Evolutionary conservation across 2,329 filamentous ascomycete species (phyloP).

Genomic region (Colletotrichum sp.): DNA sequence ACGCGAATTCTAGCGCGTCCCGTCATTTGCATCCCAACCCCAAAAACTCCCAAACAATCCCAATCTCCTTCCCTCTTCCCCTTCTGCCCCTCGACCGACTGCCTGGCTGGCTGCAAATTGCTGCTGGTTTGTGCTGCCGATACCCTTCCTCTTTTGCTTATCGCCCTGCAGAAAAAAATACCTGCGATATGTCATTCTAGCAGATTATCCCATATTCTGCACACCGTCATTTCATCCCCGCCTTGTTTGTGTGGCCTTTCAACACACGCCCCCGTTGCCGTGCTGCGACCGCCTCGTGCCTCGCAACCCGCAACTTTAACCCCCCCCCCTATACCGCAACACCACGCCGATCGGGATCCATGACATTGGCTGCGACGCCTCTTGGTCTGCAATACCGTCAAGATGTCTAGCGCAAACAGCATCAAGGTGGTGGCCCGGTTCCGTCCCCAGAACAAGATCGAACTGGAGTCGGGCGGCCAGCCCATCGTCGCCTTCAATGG

Average conservation of each 20-base stretch:
- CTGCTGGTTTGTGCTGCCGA: constrained; percentile 18
- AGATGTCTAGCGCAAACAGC: constrained; percentile 64
- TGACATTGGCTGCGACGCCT: constrained; percentile 14
- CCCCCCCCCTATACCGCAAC: neutral
- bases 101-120: constrained; percentile 14
- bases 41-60: constrained; percentile 3
- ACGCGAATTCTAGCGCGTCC: constrained; percentile 22
- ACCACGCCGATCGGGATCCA: constrained; percentile 7
- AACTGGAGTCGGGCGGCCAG: constrained; percentile 87
- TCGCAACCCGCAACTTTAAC: constrained; percentile 3
- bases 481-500: constrained; percentile 89
- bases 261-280: constrained; percentile 14
- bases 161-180: constrained; percentile 3
- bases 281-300: constrained; percentile 18
- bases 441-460: constrained; percentile 93
- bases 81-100: constrained; percentile 2
- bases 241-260: constrained; percentile 20
- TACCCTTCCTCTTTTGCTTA: neutral
- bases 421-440: constrained; percentile 97
- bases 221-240: constrained; percentile 21
- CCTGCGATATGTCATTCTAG: constrained; percentile 21
- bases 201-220: constrained; percentile 13
- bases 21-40: constrained; percentile 18
- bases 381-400: constrained; percentile 31
- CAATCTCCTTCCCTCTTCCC: neutral